These are phyloP conservation scores for Basipetospora sp. DNA, from an alignment of 2,329 filamentous ascomycete genomes.

Conservation along the genomic window DNA sequence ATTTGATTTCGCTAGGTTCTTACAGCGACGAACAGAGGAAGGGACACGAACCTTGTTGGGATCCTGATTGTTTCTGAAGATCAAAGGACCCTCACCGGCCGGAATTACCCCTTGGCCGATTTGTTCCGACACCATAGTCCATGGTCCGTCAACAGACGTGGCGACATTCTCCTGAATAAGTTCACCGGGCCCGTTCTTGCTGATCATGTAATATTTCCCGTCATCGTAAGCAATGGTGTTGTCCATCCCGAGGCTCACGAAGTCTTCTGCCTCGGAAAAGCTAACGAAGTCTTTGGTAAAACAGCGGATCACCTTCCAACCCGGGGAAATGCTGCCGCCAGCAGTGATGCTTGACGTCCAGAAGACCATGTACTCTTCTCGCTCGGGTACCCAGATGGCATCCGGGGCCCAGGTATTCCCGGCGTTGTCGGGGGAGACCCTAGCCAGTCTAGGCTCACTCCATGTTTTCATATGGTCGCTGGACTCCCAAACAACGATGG, in stretches of 20 bases:
- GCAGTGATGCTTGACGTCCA: slow-evolving; percentile 10
- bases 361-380: slow-evolving; percentile 2
- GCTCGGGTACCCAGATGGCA: slow-evolving; percentile 20
- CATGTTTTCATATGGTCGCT: slow-evolving; percentile 22
- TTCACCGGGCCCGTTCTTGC: slow-evolving; percentile 10
- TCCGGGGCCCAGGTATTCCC: slow-evolving; percentile 29
- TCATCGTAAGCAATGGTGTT: slow-evolving; percentile 7
- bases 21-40: not conserved
- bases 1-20: not conserved
- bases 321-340: too few relatives aligned
- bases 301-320: slow-evolving; percentile 7
- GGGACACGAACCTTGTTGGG: slow-evolving; percentile 6
- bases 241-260: slow-evolving; percentile 9
- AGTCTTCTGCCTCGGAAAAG: slow-evolving; percentile 8
- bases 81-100: slow-evolving; percentile 10
- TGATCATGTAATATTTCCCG: slow-evolving; percentile 7
- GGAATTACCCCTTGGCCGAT: slow-evolving; percentile 9
- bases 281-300: slow-evolving; percentile 9
- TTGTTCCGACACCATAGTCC: slow-evolving; percentile 7
- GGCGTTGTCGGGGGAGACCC: slow-evolving; percentile 22
- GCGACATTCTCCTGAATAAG: slow-evolving; percentile 9
- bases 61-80: slow-evolving; percentile 9
- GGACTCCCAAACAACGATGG: slow-evolving; percentile 26
- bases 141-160: slow-evolving; percentile 6
- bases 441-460: slow-evolving; percentile 23